Evolutionary conservation across 2,329 filamentous ascomycete species (phyloP).

Genomic region (Nannizzia gypsea): DNA sequence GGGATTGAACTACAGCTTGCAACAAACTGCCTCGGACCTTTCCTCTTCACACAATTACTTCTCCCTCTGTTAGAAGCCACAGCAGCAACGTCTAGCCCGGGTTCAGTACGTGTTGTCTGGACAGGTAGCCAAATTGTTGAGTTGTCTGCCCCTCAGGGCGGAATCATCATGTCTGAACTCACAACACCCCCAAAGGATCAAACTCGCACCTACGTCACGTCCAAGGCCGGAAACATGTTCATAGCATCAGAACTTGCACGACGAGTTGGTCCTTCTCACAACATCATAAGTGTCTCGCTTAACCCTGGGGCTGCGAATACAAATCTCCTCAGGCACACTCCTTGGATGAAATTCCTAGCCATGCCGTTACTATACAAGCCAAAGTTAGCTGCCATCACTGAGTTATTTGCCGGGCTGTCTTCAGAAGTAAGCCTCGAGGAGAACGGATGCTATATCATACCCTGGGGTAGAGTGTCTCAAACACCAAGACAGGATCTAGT

Average conservation of each 20-base stretch:
- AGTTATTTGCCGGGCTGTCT: constrained; percentile 38
- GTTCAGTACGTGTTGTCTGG: constrained; percentile 29
- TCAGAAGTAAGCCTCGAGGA: constrained; percentile 27
- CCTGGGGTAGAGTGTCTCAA: constrained; percentile 13
- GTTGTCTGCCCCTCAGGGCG: constrained; percentile 7
- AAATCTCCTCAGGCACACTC: constrained; percentile 19
- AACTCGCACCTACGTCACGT: constrained; percentile 22
- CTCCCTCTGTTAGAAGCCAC: constrained; percentile 26
- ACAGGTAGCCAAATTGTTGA: constrained; percentile 13
- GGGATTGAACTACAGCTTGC: constrained; percentile 30
- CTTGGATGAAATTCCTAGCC: constrained; percentile 14
- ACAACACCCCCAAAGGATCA: constrained; percentile 14
- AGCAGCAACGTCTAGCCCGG: constrained; percentile 15
- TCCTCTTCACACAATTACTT: constrained; percentile 31
- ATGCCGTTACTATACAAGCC: constrained; percentile 21
- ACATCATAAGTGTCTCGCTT: constrained; percentile 12
- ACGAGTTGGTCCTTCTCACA: constrained; percentile 13
- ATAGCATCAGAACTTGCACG: constrained; percentile 24
- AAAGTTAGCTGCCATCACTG: constrained; percentile 37
- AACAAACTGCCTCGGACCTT: constrained; percentile 32
- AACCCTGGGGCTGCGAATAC: constrained; percentile 29
- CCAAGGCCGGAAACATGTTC: constrained; percentile 29
- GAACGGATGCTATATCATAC: constrained; percentile 13
- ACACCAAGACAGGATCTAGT: constrained; percentile 15
- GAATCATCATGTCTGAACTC: constrained; percentile 22